Base-by-base conservation (phyloP, 345 rosid species). In the Mallotus nudiflorus region DNA sequence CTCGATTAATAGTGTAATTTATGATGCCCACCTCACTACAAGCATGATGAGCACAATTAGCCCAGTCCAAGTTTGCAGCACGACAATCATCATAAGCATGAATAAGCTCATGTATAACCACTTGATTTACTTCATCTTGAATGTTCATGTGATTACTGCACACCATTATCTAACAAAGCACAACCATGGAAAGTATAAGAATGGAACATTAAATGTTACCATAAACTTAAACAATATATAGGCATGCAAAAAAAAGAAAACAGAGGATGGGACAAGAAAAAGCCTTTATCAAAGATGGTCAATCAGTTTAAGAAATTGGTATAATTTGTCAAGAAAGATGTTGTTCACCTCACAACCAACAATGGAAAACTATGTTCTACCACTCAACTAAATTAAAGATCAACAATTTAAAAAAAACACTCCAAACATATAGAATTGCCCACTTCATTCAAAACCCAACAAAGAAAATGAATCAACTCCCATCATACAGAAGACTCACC, bases 11-110 rank as follows among this genome's bases (percentile, higher is more conserved):
- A 27, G 56, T 16, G 15, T 9, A 45, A 28, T 42, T 58, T 71
- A n/a, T 39, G 56, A 73, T 60, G 44, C 67, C 56, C 76, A 95
- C 99, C 99, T 95, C 97, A 49, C 89, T 87, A 54, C 99, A 95
- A 62, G 98, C 97, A 87, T 95, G 99, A 71, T 95, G 99, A 60
- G 94, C 96, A 72, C 99, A 95, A 70, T 89, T 84, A 58, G 80
- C 22, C 97, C 97, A 92, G 69, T 92, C 88, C 83, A 95, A 69
- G 71, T 95, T 95, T 71, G 82, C 81, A 55, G 97, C 96, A 4
- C 91, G 96, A 10, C 99, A 95, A 14, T 92, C 89, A 63, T 92
- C 98, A 65, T 87, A 92, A 35, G 98, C 98, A 75, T 92, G 97
- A 74, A 95, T 90, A 14, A 95, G 82, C 81, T 89, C 94, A 42